These are phyloP conservation scores for Stromatinia cepivora DNA, from an alignment of 2,329 filamentous ascomycete species.

Conservation along the genomic window DNA sequence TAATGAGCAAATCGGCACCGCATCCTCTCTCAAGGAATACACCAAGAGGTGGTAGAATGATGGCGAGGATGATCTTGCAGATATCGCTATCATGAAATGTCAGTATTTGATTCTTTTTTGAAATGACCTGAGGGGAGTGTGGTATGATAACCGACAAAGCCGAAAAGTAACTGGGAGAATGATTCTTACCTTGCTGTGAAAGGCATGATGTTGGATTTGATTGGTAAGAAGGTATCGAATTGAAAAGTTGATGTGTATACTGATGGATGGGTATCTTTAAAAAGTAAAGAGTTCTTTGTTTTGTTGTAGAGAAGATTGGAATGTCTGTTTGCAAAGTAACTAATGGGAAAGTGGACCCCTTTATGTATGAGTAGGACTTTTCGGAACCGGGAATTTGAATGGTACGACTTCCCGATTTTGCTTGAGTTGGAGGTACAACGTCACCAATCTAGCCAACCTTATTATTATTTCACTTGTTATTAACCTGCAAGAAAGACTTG, in stretches of 20 bases:
- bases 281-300: slow-evolving; percentile 14
- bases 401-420: slow-evolving; percentile 9
- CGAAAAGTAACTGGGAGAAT: not conserved
- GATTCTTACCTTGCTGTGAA: slow-evolving; percentile 56
- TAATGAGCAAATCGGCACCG: slow-evolving; percentile 84
- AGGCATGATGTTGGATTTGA: slow-evolving; percentile 46
- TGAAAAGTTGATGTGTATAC: not conserved
- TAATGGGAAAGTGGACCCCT: slow-evolving; percentile 14
- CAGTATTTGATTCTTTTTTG: slow-evolving; percentile 2
- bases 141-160: not conserved
- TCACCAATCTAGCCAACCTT: not conserved
- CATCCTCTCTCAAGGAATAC: slow-evolving; percentile 92
- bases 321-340: slow-evolving; percentile 9
- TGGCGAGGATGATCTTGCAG: slow-evolving; percentile 82
- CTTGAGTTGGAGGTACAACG: slow-evolving; percentile 4
- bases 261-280: not conserved
- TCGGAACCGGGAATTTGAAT: not conserved
- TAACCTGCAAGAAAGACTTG: slow-evolving; percentile 6
- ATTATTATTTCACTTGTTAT: not conserved
- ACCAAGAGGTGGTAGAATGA: slow-evolving; percentile 85
- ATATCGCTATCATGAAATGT: slow-evolving; percentile 57
- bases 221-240: slow-evolving; percentile 7
- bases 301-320: slow-evolving; percentile 9
- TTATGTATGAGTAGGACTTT: slow-evolving; percentile 16
- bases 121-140: not conserved